Percentiles rank a stretch among this genome's conserved stretches.
These are phyloP conservation scores for Phytophthora litchii DNA, from an alignment of 352 stramenopile species.

Conservation along the genomic window DNA sequence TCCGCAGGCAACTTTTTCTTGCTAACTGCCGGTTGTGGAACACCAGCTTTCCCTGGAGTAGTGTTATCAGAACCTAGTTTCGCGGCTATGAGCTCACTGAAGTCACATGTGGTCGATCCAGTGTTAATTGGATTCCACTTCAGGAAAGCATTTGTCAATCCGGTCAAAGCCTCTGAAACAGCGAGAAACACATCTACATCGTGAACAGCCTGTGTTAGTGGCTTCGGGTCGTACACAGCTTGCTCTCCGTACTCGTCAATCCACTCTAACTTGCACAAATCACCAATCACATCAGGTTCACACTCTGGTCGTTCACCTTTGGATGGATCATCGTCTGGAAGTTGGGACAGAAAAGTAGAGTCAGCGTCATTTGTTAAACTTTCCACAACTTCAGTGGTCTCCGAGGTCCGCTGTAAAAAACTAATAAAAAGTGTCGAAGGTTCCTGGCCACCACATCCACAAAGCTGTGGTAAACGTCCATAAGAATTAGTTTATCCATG, in stretches of 20 bases:
- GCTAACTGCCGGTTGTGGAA: constrained; percentile 24
- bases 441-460: constrained; percentile 35
- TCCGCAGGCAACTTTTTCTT: constrained; percentile 48
- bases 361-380: background rate
- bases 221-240: constrained; percentile 30
- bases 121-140: constrained; percentile 41
- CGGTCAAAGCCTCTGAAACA: constrained; percentile 37
- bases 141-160: constrained; percentile 34
- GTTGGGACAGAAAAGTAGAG: constrained; percentile 8
- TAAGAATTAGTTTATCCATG: too few relatives aligned
- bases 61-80: constrained; percentile 9
- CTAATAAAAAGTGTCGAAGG: constrained; percentile 33
- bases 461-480: constrained; percentile 29
- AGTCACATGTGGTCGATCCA: constrained; percentile 18
- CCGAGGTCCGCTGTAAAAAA: constrained; percentile 37
- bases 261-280: constrained; percentile 57
- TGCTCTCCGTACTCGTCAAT: constrained; percentile 49
- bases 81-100: constrained; percentile 30
- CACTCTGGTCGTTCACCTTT: constrained; percentile 1
- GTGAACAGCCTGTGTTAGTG: constrained; percentile 40
- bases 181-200: constrained; percentile 46
- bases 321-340: constrained; percentile 8
- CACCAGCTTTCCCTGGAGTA: constrained; percentile 15
- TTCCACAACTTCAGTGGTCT: background rate
- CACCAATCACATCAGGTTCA: constrained; percentile 1